Base-by-base conservation (phyloP, 225 moss, liverwort and hornwort species). In the Takakia lepidozioides region DNA sequence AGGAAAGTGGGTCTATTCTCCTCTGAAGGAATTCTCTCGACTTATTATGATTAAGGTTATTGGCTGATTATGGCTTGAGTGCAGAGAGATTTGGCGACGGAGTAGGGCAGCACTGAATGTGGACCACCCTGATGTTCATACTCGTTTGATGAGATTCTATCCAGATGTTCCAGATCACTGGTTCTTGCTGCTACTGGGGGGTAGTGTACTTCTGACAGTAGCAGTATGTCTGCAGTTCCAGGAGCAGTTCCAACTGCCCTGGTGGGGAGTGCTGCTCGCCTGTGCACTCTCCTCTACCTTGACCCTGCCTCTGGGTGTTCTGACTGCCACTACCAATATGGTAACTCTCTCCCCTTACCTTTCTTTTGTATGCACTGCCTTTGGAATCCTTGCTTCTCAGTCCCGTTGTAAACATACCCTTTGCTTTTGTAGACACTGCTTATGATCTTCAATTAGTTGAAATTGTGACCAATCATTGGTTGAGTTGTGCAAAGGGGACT, bases 221-320 rank as follows among this genome's bases (percentile, higher is more conserved):
- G 40, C 5, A 50, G 72, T 69, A 3, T 78, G 73, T 55, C 63
- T 65, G 41, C 4, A 64, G 0, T 76, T 80, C 60, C 74, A 83
- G 36, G 67, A 69, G 1, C 80, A 93, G 55, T 71, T 95, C 39
- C 93, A 95, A 44, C 49, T 95, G 50, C 84, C 59, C 24, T 95
- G 89, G 89, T 89, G 93, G 89, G 93, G 89, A 54, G 73, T 95
- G 38, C 61, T 95, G 13, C 3, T 86, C 36, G 77, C 81, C 27
- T 63, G 70, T 49, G 76, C 61, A 25, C 5, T 74, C 59, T 79
- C 93, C 13, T 53, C 81, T n/a, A 46, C 69, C 55, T 76, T 89
- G 46, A 95, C 93, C 22, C 76, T 95, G 36, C 93, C 84, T 8
- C 82, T 89, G 27, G 86, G 90, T 3, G 76, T 89, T 30, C 83